Base-by-base conservation (phyloP, 2,329 filamentous ascomycete genomes). In the Emergomyces orientalis region DNA sequence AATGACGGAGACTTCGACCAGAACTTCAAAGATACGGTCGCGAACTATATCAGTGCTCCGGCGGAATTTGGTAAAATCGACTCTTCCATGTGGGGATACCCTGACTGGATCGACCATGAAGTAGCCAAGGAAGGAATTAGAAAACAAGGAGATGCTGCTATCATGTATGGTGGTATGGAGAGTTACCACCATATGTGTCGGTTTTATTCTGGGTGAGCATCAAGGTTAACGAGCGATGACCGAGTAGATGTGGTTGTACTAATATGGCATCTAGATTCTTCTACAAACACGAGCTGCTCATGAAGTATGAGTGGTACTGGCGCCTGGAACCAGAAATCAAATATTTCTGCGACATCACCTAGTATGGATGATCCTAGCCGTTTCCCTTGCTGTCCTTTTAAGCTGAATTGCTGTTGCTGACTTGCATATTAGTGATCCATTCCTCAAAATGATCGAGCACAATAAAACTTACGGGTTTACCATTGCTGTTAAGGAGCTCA, bases 271-370 rank as follows among this genome's bases (percentile, higher is more conserved):
- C 47, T 63, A 87, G 91, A 52, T 94, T 95, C 78, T 99, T 99
- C 79, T 99, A 94, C 82, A 96, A 97, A 76, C 94, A 99, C 74
- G 89, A 92, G 67, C 84, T 97, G 41, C 84, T 99, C 55, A 85
- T 89, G 73, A 97, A 97, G 77, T 99, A 97, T 78, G 91, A 97
- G 74, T 99, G 94, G 94, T 99, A 99, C 81, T 99, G 94, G 94
- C 91, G 94, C 67, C 81, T 99, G 70, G 94, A 99, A 82, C 94
- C 94, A 67, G 94, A 99, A 78, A 97, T 99, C 84, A 97, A 93
- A 80, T 99, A 97, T 80, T 99, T 99, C 80, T 99, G 94, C 77
- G 94, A 99, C 74, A 97, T 99, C 69, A 99, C 94, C 67, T 99
- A 99, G 90, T 93, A 86, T 66, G 86, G 19, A 43, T 49, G 11